These are phyloP conservation scores for Trichoderma citrinoviride DNA, from an alignment of 2,329 filamentous ascomycete species.

Conservation along the genomic window DNA sequence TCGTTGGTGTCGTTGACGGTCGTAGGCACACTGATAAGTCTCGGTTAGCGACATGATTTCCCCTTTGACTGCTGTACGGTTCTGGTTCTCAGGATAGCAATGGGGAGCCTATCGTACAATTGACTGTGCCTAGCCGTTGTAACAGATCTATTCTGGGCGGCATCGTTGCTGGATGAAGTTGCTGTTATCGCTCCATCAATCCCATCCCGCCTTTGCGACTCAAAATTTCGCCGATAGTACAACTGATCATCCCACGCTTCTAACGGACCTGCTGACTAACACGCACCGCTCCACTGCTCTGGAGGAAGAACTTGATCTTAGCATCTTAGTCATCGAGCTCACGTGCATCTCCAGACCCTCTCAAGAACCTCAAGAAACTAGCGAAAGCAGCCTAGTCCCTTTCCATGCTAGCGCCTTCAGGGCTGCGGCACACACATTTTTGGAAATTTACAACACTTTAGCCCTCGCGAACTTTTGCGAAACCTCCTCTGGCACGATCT, in stretches of 20 bases:
- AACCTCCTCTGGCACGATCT: constrained; percentile 28
- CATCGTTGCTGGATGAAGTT: constrained; percentile 47
- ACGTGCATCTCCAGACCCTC: constrained; percentile 33
- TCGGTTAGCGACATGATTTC: constrained; percentile 20
- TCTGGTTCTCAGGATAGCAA: neutral
- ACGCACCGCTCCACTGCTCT: neutral
- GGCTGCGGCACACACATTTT: constrained; percentile 44
- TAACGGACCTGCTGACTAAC: constrained; percentile 5
- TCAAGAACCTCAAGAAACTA: neutral
- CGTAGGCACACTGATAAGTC: constrained; percentile 56
- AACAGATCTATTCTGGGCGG: constrained; percentile 63
- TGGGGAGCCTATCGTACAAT: constrained; percentile 48
- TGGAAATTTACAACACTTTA: constrained; percentile 32
- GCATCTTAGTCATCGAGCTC: constrained; percentile 26
- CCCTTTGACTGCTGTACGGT: neutral
- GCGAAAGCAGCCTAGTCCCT: constrained; percentile 25
- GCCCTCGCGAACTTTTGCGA: constrained; percentile 45
- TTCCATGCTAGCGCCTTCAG: constrained; percentile 32
- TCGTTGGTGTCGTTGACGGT: constrained; percentile 46
- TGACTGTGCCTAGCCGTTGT: constrained; percentile 58
- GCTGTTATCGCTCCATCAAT: neutral
- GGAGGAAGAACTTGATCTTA: neutral
- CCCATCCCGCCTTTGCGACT: constrained; percentile 17
- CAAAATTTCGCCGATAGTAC: constrained; percentile 35
- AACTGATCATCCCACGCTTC: neutral